Conservation (phyloP, 129 eudicot species). For the Tanacetum coccineum region DNA sequence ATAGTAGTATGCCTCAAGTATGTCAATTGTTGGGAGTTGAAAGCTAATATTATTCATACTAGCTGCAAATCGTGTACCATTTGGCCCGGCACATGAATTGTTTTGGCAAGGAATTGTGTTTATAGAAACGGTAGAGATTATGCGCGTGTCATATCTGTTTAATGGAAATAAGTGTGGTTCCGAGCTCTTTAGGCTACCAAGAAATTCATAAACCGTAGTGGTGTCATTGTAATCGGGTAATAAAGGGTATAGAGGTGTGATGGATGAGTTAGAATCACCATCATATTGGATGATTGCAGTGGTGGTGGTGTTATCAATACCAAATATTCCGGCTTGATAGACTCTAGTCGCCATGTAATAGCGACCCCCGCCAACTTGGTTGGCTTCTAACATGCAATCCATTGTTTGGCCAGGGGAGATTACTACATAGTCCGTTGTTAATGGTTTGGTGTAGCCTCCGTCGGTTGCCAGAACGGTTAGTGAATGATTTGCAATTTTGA, state of each 20-base stretch:
- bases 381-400: conserved; percentile 48
- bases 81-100: conserved; percentile 48
- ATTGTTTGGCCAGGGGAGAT: neutral
- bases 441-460: neutral
- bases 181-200: conserved; percentile 32
- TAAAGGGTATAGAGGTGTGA: conserved; percentile 27
- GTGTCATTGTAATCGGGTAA: conserved; percentile 55
- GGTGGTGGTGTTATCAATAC: conserved; percentile 47
- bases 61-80: conserved; percentile 57
- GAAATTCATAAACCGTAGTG: conserved; percentile 32
- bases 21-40: conserved; percentile 36
- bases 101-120: conserved; percentile 46
- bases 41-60: conserved; percentile 70
- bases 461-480: too few species aligned
- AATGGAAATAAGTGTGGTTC: conserved; percentile 36
- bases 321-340: conserved; percentile 4
- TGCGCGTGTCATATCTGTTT: neutral
- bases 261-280: neutral
- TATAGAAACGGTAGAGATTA: conserved; percentile 40
- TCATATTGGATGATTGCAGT: conserved; percentile 39
- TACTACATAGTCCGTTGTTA: neutral
- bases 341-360: conserved; percentile 61
- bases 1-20: conserved; percentile 57
- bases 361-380: conserved; percentile 26
- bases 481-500: too few species aligned